Evolutionary conservation across 176 grass and related monocot genomes (phyloP).

Genomic region (Hordeum marinum): DNA sequence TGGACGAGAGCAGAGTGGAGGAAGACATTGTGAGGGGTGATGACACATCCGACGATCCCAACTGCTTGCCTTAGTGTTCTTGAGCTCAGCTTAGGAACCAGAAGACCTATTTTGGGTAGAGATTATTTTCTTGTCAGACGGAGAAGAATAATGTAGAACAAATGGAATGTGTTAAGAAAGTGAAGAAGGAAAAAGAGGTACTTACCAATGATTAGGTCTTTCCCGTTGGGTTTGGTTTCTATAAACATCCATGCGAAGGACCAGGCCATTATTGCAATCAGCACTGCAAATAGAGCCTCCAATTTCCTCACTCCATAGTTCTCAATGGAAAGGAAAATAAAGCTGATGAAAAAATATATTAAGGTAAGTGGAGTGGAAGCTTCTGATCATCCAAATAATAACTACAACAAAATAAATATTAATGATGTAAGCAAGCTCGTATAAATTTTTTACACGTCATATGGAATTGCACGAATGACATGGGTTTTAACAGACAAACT

Average conservation of each 20-base stretch:
- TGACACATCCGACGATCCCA: conserved; percentile 84
- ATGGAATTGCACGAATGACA: too few relatives aligned
- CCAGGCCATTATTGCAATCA: conserved; percentile 82
- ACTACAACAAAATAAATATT: background rate
- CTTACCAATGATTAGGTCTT: conserved; percentile 61
- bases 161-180: background rate
- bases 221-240: conserved; percentile 69
- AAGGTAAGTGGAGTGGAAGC: background rate
- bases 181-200: background rate
- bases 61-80: conserved; percentile 85
- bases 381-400: background rate
- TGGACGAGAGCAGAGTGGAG: conserved; percentile 93
- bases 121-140: background rate
- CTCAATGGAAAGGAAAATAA: conserved; percentile 86
- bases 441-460: too few relatives aligned
- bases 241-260: conserved; percentile 85
- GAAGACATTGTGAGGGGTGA: conserved; percentile 93
- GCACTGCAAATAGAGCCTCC: conserved; percentile 76
- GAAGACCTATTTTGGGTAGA: conserved; percentile 33
- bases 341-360: conserved; percentile 52
- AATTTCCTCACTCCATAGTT: conserved; percentile 94
- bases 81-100: conserved; percentile 77
- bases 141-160: background rate
- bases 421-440: background rate
- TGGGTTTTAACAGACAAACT: too few relatives aligned